A percentile compares a stretch with the other conserved stretches of the same genome.
Conservation (phyloP, 2,329 filamentous ascomycete genomes). For the Moelleriella libera region DNA sequence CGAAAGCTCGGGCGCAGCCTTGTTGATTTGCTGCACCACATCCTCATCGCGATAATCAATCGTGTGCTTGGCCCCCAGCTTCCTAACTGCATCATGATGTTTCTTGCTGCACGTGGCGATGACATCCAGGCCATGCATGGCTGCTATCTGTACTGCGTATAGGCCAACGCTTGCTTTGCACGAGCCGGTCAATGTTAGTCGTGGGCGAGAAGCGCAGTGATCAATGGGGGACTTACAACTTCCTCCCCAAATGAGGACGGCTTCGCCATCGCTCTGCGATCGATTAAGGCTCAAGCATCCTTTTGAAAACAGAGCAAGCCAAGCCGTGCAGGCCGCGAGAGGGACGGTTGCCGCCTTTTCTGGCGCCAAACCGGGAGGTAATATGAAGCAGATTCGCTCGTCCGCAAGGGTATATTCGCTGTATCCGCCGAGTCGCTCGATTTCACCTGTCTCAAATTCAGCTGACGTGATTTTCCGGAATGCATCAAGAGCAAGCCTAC, state of each 20-base stretch:
- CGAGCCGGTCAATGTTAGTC: background rate
- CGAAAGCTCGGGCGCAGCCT: background rate
- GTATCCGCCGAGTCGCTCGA: slow-evolving; percentile 20
- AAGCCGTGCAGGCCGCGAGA: slow-evolving; percentile 22
- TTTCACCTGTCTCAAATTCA: slow-evolving; percentile 4
- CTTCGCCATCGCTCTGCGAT: background rate
- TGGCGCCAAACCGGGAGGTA: slow-evolving; percentile 15
- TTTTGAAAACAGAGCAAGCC: slow-evolving; percentile 23
- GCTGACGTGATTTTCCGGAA: background rate
- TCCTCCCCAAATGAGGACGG: slow-evolving; percentile 27
- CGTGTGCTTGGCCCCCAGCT: background rate
- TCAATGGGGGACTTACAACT: slow-evolving; percentile 16
- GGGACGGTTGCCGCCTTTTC: slow-evolving; percentile 23
- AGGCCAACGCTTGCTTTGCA: slow-evolving; percentile 21
- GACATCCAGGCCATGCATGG: slow-evolving; percentile 13
- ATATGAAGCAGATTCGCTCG: slow-evolving; percentile 22
- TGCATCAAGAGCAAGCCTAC: slow-evolving; percentile 9
- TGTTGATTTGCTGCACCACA: slow-evolving; percentile 21
- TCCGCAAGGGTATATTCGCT: slow-evolving; percentile 25
- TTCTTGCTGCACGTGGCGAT: slow-evolving; percentile 18
- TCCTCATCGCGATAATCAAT: slow-evolving; percentile 22
- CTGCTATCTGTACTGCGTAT: slow-evolving; percentile 22
- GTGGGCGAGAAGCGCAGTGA: background rate
- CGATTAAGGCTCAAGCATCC: slow-evolving; percentile 18
- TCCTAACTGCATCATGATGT: slow-evolving; percentile 6